Evolutionary conservation across 106 monocot species (phyloP).

Genomic region (Allium cepa): DNA sequence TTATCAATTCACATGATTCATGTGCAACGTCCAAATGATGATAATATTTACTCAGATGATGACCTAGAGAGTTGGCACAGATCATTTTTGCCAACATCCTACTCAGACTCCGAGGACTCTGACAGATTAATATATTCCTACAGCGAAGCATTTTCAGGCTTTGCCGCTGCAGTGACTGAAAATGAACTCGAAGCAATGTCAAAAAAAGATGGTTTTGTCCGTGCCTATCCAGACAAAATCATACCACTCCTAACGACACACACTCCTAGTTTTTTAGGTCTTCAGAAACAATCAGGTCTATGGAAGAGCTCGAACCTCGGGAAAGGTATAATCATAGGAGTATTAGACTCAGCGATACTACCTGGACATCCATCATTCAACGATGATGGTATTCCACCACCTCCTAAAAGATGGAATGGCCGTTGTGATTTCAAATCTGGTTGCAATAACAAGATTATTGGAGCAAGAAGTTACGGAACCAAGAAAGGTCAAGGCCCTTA

Average conservation of each 20-base stretch:
- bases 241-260: constrained; percentile 4
- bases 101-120: not conserved
- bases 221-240: not conserved
- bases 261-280: constrained; percentile 5
- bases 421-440: not conserved
- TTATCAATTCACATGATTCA: too few relatives aligned
- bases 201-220: constrained; percentile 2
- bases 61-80: constrained; percentile 3
- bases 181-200: not conserved
- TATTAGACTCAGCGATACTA: not conserved
- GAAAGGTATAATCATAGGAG: too few relatives aligned
- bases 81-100: not conserved
- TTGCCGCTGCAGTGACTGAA: constrained; percentile 6
- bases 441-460: constrained; percentile 13
- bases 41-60: too few relatives aligned
- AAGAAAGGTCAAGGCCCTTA: not conserved
- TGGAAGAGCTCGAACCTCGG: not conserved
- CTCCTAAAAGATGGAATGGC: constrained; percentile 4
- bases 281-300: not conserved
- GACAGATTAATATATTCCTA: constrained; percentile 8
- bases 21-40: too few relatives aligned
- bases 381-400: not conserved
- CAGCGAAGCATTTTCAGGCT: constrained; percentile 4
- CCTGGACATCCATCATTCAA: constrained; percentile 2
- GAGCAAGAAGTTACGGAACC: not conserved